Percentiles rank a stretch among this genome's conserved stretches.
Evolutionary conservation across 345 rosid species (phyloP).

Genomic region (Garcia nutans): DNA sequence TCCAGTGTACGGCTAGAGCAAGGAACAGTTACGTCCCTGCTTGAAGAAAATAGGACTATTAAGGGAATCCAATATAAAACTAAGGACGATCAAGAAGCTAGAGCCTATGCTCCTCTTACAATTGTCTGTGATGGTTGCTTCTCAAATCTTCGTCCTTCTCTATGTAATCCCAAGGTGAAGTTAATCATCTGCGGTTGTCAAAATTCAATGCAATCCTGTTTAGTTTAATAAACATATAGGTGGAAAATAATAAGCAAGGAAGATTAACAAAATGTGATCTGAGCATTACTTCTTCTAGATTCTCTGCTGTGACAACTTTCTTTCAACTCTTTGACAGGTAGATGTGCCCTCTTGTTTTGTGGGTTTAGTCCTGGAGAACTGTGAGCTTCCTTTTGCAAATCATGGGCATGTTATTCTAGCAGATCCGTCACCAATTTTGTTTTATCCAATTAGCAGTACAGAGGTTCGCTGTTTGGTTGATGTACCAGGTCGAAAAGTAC

Average conservation of each 20-base stretch:
- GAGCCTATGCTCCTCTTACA: conserved; percentile 23
- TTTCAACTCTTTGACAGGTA: conserved; percentile 6
- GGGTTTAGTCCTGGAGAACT: conserved; percentile 21
- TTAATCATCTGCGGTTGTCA: background rate
- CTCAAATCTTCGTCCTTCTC: conserved; percentile 22
- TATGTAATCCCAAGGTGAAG: conserved; percentile 21
- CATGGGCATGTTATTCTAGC: conserved; percentile 27
- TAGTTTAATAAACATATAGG: background rate
- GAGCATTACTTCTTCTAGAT: background rate
- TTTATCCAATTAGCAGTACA: conserved; percentile 25
- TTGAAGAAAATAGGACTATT: conserved; percentile 19
- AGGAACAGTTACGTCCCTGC: conserved; percentile 22
- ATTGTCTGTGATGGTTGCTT: conserved; percentile 24
- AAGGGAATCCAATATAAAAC: conserved; percentile 22
- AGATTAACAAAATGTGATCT: background rate
- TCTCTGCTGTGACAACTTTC: background rate
- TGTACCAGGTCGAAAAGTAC: conserved; percentile 23
- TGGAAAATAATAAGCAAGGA: background rate
- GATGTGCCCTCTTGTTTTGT: conserved; percentile 25
- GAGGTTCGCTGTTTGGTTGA: conserved; percentile 27
- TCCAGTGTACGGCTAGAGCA: conserved; percentile 16
- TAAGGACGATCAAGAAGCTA: conserved; percentile 16
- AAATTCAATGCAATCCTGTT: background rate
- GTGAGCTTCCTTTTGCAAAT: conserved; percentile 26
- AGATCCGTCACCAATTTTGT: conserved; percentile 24